A percentile compares a stretch with the other conserved stretches of the same genome.
Evolutionary conservation across 495 filamentous ascomycete genomes (phyloP).

Genomic region (Hypoxylon lienhwacheense): DNA sequence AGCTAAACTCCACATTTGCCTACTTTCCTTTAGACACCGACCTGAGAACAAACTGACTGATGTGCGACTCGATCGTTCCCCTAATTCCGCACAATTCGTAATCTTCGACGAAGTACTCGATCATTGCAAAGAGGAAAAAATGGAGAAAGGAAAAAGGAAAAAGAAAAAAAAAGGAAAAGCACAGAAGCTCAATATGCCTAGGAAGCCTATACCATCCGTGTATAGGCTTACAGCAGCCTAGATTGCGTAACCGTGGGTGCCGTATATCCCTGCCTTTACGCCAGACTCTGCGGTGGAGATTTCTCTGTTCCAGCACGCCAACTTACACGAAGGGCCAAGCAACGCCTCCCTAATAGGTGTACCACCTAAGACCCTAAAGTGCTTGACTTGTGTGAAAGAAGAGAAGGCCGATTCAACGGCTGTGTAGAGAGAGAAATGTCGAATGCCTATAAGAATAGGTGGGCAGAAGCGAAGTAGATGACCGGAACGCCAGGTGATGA

Average conservation of each 20-base stretch:
- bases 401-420: conserved; percentile 15
- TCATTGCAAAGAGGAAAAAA: conserved; percentile 16
- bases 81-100: too few species aligned
- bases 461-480: conserved; percentile 12
- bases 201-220: conserved; percentile 22
- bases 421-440: conserved; percentile 10
- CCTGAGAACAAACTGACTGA: conserved; percentile 6
- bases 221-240: conserved; percentile 12
- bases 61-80: conserved; percentile 20
- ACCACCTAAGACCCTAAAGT: conserved; percentile 10
- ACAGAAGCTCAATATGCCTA: conserved; percentile 9
- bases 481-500: conserved; percentile 37
- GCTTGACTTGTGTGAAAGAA: conserved; percentile 6
- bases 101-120: conserved; percentile 20
- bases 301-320: conserved; percentile 25
- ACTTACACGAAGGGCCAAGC: conserved; percentile 23
- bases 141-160: conserved; percentile 6
- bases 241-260: conserved; percentile 16
- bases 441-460: conserved; percentile 28
- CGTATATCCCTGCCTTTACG: conserved; percentile 27
- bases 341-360: conserved; percentile 10
- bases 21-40: conserved; percentile 23
- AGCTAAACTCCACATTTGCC: too few species aligned
- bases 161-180: conserved; percentile 2
- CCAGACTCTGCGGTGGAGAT: conserved; percentile 17